Percentiles rank a stretch among this genome's conserved stretches.
These are phyloP conservation scores for Paramecium octaurelia DNA, from an alignment of 73 alveolate species.

Conservation along the genomic window DNA sequence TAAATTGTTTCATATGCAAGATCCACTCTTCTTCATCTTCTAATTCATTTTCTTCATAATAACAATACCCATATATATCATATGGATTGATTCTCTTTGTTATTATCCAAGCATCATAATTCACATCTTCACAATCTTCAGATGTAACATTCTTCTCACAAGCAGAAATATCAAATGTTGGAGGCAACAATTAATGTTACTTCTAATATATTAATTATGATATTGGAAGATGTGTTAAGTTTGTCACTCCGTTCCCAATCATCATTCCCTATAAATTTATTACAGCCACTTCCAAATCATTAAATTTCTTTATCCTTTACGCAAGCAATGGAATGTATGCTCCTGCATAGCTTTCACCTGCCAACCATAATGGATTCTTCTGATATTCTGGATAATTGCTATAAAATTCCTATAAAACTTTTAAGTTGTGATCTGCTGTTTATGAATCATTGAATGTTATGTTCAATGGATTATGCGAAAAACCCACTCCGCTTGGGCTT, in stretches of 20 bases:
- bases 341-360: conserved; percentile 88
- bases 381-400: conserved; percentile 67
- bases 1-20: not conserved
- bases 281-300: conserved; percentile 14
- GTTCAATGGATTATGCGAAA: conserved; percentile 66
- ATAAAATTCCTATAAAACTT: conserved; percentile 68
- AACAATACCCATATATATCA: conserved; percentile 28
- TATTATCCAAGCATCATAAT: not conserved
- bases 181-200: conserved; percentile 11
- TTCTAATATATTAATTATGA: not conserved
- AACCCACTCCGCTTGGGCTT: conserved; percentile 91
- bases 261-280: conserved; percentile 83
- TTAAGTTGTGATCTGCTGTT: conserved; percentile 73
- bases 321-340: conserved; percentile 72
- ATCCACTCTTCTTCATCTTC: not conserved
- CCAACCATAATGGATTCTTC: conserved; percentile 69
- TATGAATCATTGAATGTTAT: conserved; percentile 70
- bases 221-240: conserved; percentile 47
- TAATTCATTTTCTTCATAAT: not conserved
- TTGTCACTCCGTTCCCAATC: conserved; percentile 87
- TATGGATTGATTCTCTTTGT: conserved; percentile 3
- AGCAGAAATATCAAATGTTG: not conserved
- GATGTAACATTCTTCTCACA: not conserved
- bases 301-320: not conserved
- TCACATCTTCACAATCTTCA: not conserved